phyloP scores from a whole-genome alignment of 352 stramenopile species.

The Thalassiosira livingstoniorum region DNA sequence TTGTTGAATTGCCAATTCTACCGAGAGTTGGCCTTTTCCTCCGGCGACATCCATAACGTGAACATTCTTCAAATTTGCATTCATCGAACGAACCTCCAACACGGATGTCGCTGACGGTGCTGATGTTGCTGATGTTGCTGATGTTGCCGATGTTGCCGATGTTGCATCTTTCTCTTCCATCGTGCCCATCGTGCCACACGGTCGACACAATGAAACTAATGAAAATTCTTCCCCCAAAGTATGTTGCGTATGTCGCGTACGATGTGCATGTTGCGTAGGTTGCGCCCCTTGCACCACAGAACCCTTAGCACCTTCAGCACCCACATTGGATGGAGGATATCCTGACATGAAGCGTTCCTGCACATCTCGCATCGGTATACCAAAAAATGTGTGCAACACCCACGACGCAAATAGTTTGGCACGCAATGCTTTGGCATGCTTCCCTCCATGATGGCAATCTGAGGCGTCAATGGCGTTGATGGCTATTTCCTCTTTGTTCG shows the following conservation, averaged over 20 bases:
- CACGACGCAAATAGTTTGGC: conserved; percentile 66
- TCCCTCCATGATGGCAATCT: conserved; percentile 55
- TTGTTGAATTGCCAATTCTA: conserved; percentile 67
- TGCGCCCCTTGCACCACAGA: no score
- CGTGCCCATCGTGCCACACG: neutral
- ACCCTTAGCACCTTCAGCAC: no score
- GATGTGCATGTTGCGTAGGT: no score
- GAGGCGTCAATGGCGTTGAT: neutral
- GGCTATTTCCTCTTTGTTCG: conserved; percentile 8
- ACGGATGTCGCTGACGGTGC: no score
- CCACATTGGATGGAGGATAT: no score
- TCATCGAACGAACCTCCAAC: no score
- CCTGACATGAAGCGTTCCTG: no score
- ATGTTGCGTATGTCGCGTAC: no score
- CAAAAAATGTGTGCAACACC: conserved; percentile 53
- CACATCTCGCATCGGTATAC: no score
- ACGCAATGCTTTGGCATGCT: conserved; percentile 60
- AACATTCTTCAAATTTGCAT: conserved; percentile 15
- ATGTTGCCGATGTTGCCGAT: neutral
- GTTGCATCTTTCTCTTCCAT: neutral
- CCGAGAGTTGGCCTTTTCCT: conserved; percentile 74
- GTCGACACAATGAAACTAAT: no score
- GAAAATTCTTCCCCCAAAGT: no score
- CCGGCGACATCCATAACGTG: conserved; percentile 77
- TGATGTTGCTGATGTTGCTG: neutral